Base-by-base conservation (phyloP, 2,329 filamentous ascomycete species). In the Penicillium corylophilum region DNA sequence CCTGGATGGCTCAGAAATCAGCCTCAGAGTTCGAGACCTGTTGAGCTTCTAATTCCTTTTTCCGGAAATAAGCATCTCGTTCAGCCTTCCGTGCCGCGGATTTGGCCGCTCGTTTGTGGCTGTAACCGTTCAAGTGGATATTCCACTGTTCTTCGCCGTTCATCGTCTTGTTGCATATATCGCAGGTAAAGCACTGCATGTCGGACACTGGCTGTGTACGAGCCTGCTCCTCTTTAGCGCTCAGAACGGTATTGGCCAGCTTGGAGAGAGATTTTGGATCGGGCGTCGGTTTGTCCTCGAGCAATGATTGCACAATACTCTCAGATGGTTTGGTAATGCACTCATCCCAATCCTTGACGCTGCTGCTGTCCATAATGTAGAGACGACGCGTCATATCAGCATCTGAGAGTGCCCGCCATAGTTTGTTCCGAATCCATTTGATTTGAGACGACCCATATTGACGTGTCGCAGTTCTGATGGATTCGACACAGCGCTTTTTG, bases 371-470 rank as follows among this genome's bases (percentile, higher is more conserved):
- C 1, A 97, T 73, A 2, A 97, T 73, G 67, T 89, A 97, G 1
- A 96, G 75, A 31, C 76, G 82, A 20, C 81, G 70, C 45, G 77
- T 71, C 15, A 78, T 72, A 2, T 73, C 77, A 31, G 82, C 77
- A 16, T 82, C 79, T 33, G 75, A 77, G 24, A 94, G 74, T 1
- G 85, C 83, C 9, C 86, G 84, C 38, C 94, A 80, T 23, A 95
- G 80, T 66, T 95, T 95, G 60, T 87, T 82, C 15, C 87, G 82
- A 49, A 97, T 95, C 90, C 92, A 99, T 52, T 86, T 83, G 16
- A 89, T 76, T 69, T 99, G 94, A 7, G 87, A 84, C 54, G 85
- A 88, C 2, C 93, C 89, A 66, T 99, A 99, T 60, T 92, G 90
- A 9, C 90, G 82, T 0, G 92, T 99, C 2, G 89, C 89, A 5